Evolutionary conservation across 345 rosid species (phyloP).

Genomic region (Bruguiera sexangula): DNA sequence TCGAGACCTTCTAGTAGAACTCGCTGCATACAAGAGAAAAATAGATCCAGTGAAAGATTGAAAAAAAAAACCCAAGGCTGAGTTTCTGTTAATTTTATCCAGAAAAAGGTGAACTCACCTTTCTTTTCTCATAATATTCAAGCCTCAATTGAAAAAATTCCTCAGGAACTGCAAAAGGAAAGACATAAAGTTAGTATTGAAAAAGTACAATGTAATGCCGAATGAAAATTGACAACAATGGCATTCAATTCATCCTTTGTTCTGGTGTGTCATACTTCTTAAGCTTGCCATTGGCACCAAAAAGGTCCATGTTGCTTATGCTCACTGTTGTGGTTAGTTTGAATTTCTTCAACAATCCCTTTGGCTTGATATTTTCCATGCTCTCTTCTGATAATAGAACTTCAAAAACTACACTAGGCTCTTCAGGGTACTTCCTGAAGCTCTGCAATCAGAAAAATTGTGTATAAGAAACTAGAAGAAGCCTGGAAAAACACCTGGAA

Average conservation of each 20-base stretch:
- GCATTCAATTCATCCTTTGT: constrained; percentile 47
- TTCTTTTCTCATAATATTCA: constrained; percentile 61
- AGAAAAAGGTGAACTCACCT: constrained; percentile 39
- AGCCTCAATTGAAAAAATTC: constrained; percentile 77
- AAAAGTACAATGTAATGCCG: neutral
- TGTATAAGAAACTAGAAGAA: constrained; percentile 15
- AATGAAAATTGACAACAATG: neutral
- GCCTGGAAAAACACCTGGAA: neutral
- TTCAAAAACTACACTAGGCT: constrained; percentile 16
- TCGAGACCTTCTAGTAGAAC: constrained; percentile 55
- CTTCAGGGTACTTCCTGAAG: constrained; percentile 27
- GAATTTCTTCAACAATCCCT: constrained; percentile 82
- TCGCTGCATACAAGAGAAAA: constrained; percentile 44
- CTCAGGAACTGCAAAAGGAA: constrained; percentile 60
- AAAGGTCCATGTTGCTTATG: constrained; percentile 93
- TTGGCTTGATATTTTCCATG: constrained; percentile 40
- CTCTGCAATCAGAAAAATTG: constrained; percentile 40
- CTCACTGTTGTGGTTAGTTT: constrained; percentile 58
- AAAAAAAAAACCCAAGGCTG: too few species aligned
- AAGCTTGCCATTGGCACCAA: constrained; percentile 59
- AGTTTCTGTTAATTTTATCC: neutral
- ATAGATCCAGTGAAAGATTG: neutral
- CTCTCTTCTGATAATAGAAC: constrained; percentile 25
- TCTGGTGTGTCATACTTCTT: constrained; percentile 87
- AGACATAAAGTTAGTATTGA: neutral